A percentile compares a stretch with the other conserved stretches of the same genome.
These are phyloP conservation scores for Aspergillus intermedius DNA, from an alignment of 2,329 filamentous ascomycete genomes.

Conservation along the genomic window DNA sequence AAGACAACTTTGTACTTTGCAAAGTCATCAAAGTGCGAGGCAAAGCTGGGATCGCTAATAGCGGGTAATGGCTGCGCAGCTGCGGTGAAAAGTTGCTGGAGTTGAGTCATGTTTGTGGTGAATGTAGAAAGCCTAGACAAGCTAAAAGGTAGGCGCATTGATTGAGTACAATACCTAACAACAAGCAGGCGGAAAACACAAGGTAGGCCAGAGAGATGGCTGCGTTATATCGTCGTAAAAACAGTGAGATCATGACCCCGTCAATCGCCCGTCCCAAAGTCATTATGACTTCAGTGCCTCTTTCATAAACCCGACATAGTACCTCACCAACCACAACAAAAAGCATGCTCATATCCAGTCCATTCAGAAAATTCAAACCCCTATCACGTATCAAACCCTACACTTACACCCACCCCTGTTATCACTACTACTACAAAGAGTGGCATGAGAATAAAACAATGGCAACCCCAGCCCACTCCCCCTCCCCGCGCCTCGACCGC, in stretches of 20 bases:
- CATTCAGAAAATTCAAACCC: not conserved
- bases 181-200: not conserved
- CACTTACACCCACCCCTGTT: not conserved
- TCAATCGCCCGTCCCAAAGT: slow-evolving; percentile 9
- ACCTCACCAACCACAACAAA: not conserved
- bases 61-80: slow-evolving; percentile 32
- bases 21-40: slow-evolving; percentile 37
- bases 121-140: not conserved
- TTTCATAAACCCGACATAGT: not conserved
- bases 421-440: not conserved
- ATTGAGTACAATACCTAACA: not conserved
- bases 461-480: slow-evolving; percentile 4
- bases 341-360: not conserved
- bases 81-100: slow-evolving; percentile 29
- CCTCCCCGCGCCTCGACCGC: slow-evolving; percentile 19
- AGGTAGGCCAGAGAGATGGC: not conserved
- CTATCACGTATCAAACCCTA: not conserved
- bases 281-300: slow-evolving; percentile 27
- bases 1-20: slow-evolving; percentile 37
- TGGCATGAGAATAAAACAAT: not conserved
- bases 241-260: slow-evolving; percentile 16
- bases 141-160: not conserved
- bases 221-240: not conserved
- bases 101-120: slow-evolving; percentile 18
- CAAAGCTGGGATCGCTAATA: slow-evolving; percentile 32